These are phyloP conservation scores for Lathyrus aphaca DNA, from an alignment of 306 rosid genomes.

Conservation along the genomic window DNA sequence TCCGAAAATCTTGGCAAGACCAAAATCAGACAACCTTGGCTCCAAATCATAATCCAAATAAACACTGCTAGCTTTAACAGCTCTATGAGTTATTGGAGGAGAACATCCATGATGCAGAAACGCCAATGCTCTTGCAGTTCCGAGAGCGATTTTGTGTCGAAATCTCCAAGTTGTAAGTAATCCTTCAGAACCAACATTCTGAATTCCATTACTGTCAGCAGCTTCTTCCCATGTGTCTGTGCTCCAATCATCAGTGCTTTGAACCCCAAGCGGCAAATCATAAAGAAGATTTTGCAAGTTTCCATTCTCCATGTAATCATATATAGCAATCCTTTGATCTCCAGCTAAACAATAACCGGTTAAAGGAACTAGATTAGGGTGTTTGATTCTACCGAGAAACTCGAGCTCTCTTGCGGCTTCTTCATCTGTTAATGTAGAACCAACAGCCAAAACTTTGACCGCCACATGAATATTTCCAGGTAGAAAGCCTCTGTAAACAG, in stretches of 20 bases:
- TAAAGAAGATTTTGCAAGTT: conserved; percentile 91
- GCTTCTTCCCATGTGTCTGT: conserved; percentile 93
- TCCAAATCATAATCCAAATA: conserved; percentile 87
- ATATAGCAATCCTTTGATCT: conserved; percentile 92
- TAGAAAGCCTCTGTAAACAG: conserved; percentile 90
- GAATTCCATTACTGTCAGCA: conserved; percentile 61
- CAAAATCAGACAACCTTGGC: conserved; percentile 94
- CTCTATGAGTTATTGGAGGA: conserved; percentile 93
- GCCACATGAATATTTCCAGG: conserved; percentile 94
- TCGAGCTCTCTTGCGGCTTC: conserved; percentile 95
- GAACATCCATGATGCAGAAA: conserved; percentile 99
- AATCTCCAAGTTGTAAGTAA: conserved; percentile 81
- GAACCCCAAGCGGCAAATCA: conserved; percentile 92
- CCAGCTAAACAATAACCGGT: conserved; percentile 99
- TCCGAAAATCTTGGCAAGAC: conserved; percentile 87
- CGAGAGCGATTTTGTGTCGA: conserved; percentile 92
- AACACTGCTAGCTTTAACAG: conserved; percentile 89
- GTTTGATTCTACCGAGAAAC: conserved; percentile 95
- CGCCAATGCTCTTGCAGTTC: conserved; percentile 90
- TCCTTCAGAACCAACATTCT: conserved; percentile 82
- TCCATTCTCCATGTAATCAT: conserved; percentile 99
- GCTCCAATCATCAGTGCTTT: conserved; percentile 92
- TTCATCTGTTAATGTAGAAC: conserved; percentile 86
- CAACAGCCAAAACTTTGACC: conserved; percentile 89
- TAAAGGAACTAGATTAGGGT: conserved; percentile 91